Percentiles rank a stretch among this genome's conserved stretches.
Conservation (phyloP, 164 flowering plant species). For the Umbilicus rupestris region DNA sequence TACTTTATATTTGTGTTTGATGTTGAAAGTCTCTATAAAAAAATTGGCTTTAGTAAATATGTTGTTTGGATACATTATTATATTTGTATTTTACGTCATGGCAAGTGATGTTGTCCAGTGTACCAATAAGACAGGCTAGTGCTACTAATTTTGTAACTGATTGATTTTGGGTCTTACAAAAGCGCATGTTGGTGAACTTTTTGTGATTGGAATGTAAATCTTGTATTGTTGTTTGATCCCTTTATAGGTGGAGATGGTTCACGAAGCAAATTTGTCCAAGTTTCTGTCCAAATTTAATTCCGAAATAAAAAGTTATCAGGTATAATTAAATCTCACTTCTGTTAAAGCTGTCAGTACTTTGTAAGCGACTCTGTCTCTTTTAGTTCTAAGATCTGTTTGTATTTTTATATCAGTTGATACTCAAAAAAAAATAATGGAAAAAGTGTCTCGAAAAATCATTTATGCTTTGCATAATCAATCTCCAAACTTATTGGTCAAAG, state of each 20-base stretch:
- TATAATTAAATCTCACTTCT: slow-evolving; percentile 11
- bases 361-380: no score
- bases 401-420: no score
- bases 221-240: not conserved
- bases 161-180: not conserved
- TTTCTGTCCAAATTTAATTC: slow-evolving; percentile 60
- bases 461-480: no score
- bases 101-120: not conserved
- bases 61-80: not conserved
- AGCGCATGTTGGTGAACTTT: not conserved
- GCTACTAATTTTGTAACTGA: not conserved
- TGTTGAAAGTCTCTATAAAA: not conserved
- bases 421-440: no score
- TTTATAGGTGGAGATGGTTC: slow-evolving; percentile 45
- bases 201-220: not conserved
- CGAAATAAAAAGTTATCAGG: slow-evolving; percentile 67
- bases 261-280: slow-evolving; percentile 50
- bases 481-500: no score
- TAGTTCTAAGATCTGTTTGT: no score
- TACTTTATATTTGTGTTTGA: not conserved
- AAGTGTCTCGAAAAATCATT: no score
- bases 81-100: not conserved
- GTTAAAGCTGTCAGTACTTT: not conserved
- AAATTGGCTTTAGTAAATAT: no score
- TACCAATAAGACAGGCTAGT: not conserved